Evolutionary conservation across 768 basidiomycete genomes (phyloP).

Genomic region (Pholiota molesta): DNA sequence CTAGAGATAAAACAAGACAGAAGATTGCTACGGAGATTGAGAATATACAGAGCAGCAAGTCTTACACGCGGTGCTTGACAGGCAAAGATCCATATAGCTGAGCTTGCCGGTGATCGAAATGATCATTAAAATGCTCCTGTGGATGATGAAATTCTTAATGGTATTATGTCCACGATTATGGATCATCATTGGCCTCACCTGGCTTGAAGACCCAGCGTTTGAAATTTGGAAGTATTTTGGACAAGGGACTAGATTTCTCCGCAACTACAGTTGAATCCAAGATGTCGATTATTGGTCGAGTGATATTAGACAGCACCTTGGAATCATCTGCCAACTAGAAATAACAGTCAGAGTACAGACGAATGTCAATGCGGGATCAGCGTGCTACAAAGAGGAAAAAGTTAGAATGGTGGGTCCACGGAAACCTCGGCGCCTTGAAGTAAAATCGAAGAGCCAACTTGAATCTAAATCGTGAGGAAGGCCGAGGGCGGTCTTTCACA

Average conservation of each 20-base stretch:
- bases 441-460: slow-evolving; percentile 10
- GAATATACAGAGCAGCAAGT: slow-evolving; percentile 8
- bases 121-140: slow-evolving; percentile 9
- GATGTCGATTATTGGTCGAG: too few relatives aligned
- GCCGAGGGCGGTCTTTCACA: slow-evolving; percentile 22
- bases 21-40: slow-evolving; percentile 25
- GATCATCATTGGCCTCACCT: background rate
- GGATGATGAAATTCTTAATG: background rate
- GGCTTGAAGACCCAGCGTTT: background rate
- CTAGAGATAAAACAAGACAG: slow-evolving; percentile 2
- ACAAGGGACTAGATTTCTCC: background rate
- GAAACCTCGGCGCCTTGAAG: slow-evolving; percentile 26
- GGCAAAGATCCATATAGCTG: slow-evolving; percentile 16
- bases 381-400: slow-evolving; percentile 8
- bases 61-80: slow-evolving; percentile 18
- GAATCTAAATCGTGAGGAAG: slow-evolving; percentile 18
- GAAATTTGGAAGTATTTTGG: background rate
- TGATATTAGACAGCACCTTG: background rate
- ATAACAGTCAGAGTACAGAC: slow-evolving; percentile 16
- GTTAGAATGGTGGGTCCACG: slow-evolving; percentile 17
- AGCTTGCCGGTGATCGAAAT: slow-evolving; percentile 14
- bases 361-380: background rate
- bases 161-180: background rate
- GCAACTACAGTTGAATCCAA: background rate
- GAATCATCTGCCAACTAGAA: slow-evolving; percentile 8